Conservation (phyloP, 345 rosid genomes). For the Corchorus capsularis region DNA sequence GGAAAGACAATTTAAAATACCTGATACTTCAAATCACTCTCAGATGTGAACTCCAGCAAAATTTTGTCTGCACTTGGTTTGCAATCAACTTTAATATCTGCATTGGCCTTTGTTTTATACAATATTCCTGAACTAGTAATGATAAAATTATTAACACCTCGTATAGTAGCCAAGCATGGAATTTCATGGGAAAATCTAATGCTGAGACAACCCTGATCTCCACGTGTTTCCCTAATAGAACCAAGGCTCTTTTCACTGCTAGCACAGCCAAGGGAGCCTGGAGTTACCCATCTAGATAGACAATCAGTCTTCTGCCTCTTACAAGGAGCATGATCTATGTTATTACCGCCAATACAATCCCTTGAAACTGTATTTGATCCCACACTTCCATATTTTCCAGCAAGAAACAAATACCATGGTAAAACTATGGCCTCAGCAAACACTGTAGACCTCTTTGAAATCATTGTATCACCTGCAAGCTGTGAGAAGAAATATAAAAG, state of each 20-base stretch:
- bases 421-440: slow-evolving; percentile 70
- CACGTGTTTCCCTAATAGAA: slow-evolving; percentile 17
- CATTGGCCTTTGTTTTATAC: slow-evolving; percentile 33
- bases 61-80: slow-evolving; percentile 45
- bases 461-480: slow-evolving; percentile 47
- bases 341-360: slow-evolving; percentile 20
- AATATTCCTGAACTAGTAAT: slow-evolving; percentile 44
- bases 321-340: slow-evolving; percentile 35
- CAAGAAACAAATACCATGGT: slow-evolving; percentile 73
- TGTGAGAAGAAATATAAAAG: slow-evolving; percentile 29
- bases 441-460: slow-evolving; percentile 36
- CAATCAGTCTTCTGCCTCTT: slow-evolving; percentile 53
- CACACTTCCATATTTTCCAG: slow-evolving; percentile 41
- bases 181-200: slow-evolving; percentile 37
- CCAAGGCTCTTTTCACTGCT: slow-evolving; percentile 19
- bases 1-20: slow-evolving; percentile 31
- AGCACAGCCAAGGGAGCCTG: slow-evolving; percentile 13
- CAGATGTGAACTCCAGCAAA: slow-evolving; percentile 62
- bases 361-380: slow-evolving; percentile 25
- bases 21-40: slow-evolving; percentile 45
- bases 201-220: slow-evolving; percentile 19
- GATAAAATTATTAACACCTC: slow-evolving; percentile 33
- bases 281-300: slow-evolving; percentile 25
- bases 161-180: slow-evolving; percentile 56
- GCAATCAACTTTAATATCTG: slow-evolving; percentile 27